phyloP scores from a whole-genome alignment of 768 basidiomycete species.

The Psilocybe sp. region DNA sequence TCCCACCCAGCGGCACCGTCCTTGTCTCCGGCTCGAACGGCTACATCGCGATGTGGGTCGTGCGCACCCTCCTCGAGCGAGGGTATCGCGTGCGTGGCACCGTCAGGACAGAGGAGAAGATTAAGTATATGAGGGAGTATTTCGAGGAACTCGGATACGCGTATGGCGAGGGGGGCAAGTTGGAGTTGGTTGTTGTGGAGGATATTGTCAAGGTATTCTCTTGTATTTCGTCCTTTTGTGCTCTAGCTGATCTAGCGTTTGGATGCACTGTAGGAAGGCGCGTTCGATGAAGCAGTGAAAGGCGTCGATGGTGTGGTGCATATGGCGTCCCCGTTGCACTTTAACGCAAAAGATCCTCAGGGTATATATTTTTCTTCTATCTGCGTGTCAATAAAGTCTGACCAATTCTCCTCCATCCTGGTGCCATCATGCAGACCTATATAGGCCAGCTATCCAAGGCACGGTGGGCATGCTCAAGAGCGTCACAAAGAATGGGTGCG shows the following conservation, averaged over 20 bases:
- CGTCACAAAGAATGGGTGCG: slow-evolving; percentile 50
- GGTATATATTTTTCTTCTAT: slow-evolving; percentile 14
- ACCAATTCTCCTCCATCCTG: not conserved
- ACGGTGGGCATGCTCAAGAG: slow-evolving; percentile 63
- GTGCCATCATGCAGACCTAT: slow-evolving; percentile 31
- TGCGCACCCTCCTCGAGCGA: slow-evolving; percentile 47
- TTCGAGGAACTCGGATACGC: slow-evolving; percentile 48
- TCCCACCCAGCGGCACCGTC: slow-evolving; percentile 26
- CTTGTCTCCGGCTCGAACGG: slow-evolving; percentile 60
- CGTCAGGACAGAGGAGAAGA: slow-evolving; percentile 59
- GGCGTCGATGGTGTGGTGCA: slow-evolving; percentile 73
- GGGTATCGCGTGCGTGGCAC: slow-evolving; percentile 66
- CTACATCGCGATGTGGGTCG: slow-evolving; percentile 57
- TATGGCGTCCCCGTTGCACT: slow-evolving; percentile 61
- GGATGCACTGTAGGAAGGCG: not conserved
- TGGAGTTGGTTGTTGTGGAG: slow-evolving; percentile 65
- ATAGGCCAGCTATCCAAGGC: slow-evolving; percentile 66
- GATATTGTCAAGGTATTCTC: slow-evolving; percentile 49
- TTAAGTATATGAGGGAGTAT: slow-evolving; percentile 46
- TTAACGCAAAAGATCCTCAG: slow-evolving; percentile 42
- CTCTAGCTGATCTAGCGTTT: not conserved
- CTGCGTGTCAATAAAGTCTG: no score
- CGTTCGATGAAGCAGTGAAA: slow-evolving; percentile 69
- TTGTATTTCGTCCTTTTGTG: not conserved
- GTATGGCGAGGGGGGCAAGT: slow-evolving; percentile 33